A percentile compares a stretch with the other conserved stretches of the same genome.
These are phyloP conservation scores for Jamesozyma spencerorum DNA, from an alignment of 805 yeast genomes.

Conservation along the genomic window DNA sequence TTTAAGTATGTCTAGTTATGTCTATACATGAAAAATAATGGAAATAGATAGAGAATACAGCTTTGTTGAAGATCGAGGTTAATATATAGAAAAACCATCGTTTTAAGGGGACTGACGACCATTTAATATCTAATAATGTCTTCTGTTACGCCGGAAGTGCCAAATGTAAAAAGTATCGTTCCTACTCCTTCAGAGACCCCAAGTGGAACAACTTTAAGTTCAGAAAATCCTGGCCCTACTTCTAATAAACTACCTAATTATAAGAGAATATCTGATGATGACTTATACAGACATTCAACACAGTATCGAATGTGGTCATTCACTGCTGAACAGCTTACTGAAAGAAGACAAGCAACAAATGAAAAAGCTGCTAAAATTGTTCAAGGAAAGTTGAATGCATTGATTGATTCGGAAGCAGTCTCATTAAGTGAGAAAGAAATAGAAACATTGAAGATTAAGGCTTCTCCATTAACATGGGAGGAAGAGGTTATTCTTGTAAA, in stretches of 20 bases:
- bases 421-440: slow-evolving; percentile 28
- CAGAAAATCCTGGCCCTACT: background rate
- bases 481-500: slow-evolving; percentile 65
- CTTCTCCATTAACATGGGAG: slow-evolving; percentile 44
- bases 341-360: slow-evolving; percentile 43
- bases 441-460: slow-evolving; percentile 20
- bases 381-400: slow-evolving; percentile 28
- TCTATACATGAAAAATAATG: too few species aligned
- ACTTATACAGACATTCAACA: slow-evolving; percentile 75
- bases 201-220: background rate
- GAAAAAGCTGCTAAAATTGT: slow-evolving; percentile 38
- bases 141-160: too few species aligned
- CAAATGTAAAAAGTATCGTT: background rate
- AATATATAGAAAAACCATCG: too few species aligned
- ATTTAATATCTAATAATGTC: too few species aligned
- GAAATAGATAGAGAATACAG: too few species aligned
- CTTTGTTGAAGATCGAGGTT: too few species aligned
- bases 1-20: too few species aligned
- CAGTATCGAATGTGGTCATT: slow-evolving; percentile 86
- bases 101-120: too few species aligned
- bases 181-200: background rate
- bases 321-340: slow-evolving; percentile 46
- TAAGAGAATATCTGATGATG: slow-evolving; percentile 60
- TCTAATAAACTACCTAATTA: slow-evolving; percentile 12
- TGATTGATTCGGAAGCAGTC: slow-evolving; percentile 21